These are phyloP conservation scores for Chloropicon primus DNA, from an alignment of 139 green algal genomes.

Conservation along the genomic window DNA sequence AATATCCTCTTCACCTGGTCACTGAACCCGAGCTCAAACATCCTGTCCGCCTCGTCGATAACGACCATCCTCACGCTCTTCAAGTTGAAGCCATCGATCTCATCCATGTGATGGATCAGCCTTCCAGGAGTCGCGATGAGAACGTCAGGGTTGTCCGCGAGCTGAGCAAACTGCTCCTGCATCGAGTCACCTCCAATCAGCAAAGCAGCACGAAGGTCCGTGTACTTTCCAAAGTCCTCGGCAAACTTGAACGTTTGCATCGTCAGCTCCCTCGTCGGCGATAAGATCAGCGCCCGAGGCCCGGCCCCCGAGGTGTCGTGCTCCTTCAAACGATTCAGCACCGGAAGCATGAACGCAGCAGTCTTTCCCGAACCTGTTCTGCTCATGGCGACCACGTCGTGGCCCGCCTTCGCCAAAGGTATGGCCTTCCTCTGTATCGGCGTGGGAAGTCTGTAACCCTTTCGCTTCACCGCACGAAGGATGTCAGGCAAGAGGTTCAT, in stretches of 20 bases:
- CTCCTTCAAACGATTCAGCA: slow-evolving; percentile 58
- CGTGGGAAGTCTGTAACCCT: slow-evolving; percentile 55
- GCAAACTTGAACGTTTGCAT: slow-evolving; percentile 57
- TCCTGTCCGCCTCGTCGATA: slow-evolving; percentile 58
- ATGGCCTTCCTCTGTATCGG: slow-evolving; percentile 1
- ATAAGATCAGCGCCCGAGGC: slow-evolving; percentile 69
- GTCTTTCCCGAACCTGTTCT: slow-evolving; percentile 94
- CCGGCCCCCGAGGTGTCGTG: slow-evolving; percentile 61
- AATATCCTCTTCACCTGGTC: slow-evolving; percentile 77
- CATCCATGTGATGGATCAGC: slow-evolving; percentile 67
- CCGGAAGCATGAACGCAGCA: slow-evolving; percentile 81
- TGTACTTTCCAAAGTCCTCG: slow-evolving; percentile 57
- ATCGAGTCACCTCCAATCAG: slow-evolving; percentile 92
- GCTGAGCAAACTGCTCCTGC: slow-evolving; percentile 86
- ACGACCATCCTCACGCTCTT: slow-evolving; percentile 46
- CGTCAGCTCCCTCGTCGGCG: slow-evolving; percentile 48
- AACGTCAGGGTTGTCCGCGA: slow-evolving; percentile 80
- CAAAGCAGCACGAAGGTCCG: slow-evolving; percentile 58
- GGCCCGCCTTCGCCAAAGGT: not conserved
- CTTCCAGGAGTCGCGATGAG: slow-evolving; percentile 84
- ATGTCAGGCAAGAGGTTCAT: slow-evolving; percentile 60
- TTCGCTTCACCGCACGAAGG: slow-evolving; percentile 65
- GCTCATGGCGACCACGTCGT: slow-evolving; percentile 40
- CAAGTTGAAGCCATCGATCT: slow-evolving; percentile 39
- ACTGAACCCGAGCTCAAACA: slow-evolving; percentile 97